Evolutionary conservation across 306 rosid genomes (phyloP).

Genomic region (Lathyrus aphaca): DNA sequence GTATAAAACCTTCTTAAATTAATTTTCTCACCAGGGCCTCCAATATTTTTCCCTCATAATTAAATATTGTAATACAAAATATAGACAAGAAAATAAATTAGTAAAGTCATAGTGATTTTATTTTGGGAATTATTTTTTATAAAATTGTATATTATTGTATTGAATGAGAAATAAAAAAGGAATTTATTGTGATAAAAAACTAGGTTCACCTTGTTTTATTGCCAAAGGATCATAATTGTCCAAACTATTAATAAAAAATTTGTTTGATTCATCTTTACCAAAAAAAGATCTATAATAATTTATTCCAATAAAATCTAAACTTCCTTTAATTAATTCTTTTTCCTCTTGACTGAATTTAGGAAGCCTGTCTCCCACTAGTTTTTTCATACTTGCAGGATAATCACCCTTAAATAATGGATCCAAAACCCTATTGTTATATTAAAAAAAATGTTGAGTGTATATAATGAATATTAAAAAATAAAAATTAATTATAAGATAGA

Average conservation of each 20-base stretch:
- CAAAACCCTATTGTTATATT: slow-evolving; percentile 30
- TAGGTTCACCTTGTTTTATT: neutral
- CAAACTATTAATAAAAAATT: neutral
- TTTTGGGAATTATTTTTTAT: no score
- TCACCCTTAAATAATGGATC: slow-evolving; percentile 36
- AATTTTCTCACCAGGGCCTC: slow-evolving; percentile 40
- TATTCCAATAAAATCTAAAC: slow-evolving; percentile 40
- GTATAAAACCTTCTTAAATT: neutral
- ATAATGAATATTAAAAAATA: neutral
- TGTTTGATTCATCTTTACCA: slow-evolving; percentile 26
- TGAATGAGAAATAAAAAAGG: neutral
- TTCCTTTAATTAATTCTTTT: slow-evolving; percentile 27
- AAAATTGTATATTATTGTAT: no score
- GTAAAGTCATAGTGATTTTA: neutral
- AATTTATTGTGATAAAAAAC: neutral
- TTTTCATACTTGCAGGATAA: slow-evolving; percentile 40
- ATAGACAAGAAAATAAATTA: neutral
- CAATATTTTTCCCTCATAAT: neutral
- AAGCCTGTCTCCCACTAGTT: slow-evolving; percentile 40
- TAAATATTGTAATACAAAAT: neutral
- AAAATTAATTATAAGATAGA: no score
- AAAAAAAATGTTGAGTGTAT: neutral
- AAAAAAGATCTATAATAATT: slow-evolving; percentile 45
- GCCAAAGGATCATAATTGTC: slow-evolving; percentile 26
- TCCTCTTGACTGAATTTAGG: slow-evolving; percentile 40